Base-by-base conservation (phyloP, 768 basidiomycete species). In the Gloeopeniophorella convolvens region DNA sequence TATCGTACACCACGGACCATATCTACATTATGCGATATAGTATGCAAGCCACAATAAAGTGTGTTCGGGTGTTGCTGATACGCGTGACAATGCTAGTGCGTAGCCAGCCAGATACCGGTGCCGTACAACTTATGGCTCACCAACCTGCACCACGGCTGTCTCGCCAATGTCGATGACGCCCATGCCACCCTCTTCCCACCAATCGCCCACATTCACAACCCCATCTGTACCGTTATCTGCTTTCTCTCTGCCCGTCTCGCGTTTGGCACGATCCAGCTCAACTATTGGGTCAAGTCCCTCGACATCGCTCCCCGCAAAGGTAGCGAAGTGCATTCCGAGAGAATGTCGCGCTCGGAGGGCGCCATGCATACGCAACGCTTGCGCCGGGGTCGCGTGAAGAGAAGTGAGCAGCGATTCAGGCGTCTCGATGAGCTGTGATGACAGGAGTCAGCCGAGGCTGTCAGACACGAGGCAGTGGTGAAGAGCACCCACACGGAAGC, bases 291-390 rank as follows among this genome's bases (percentile, higher is more conserved):
- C 70, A 31, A 67, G 50, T 51, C 70, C 69, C 51, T 74, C 72
- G 23, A 62, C 60, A 34, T 71, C 68, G 42, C 63, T 62, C 1
- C 73, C 73, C 31, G 68, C 67, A 51, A 73, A 73, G 13, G 72
- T 74, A 23, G 65, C 72, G 50, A 73, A 73, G 54, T 73, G 73
- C 63, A 73, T 71, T 11, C 63, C 71, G 20, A 72, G 63, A 7
- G 66, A 59, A 50, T 68, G 67, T 0, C 65, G 64, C 4, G 68
- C 62, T 20, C 63, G 62, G n/a, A 72, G 62, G 46, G 69, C 72
- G 43, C 53, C 45, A 43, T 71, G 66, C 18, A 74, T 64, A 48
- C 58, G 61, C 13, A 73, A 61, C 0, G 69, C 73, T 46, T 74
- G 69, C 23, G 66, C 59, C 1, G 72, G 72, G 1, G 70, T 67